phyloP scores from a whole-genome alignment of 306 rosid genomes.

The Sechiopsis laciniata region DNA sequence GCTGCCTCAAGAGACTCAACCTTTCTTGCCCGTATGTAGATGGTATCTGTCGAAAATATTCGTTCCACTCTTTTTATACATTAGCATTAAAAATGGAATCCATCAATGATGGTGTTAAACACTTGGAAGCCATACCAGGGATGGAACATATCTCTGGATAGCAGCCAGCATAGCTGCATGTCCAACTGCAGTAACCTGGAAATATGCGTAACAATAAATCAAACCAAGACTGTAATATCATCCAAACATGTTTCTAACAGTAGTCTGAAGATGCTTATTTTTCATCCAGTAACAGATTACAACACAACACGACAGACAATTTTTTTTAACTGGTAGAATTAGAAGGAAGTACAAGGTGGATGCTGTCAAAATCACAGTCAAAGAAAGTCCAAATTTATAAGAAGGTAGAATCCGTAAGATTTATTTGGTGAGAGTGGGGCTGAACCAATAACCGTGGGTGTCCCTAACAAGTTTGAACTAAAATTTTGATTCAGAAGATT shows the following conservation, averaged over 20 bases:
- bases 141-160: slow-evolving; percentile 92
- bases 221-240: slow-evolving; percentile 14
- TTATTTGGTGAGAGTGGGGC: neutral
- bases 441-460: neutral
- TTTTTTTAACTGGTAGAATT: neutral
- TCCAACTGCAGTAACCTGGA: slow-evolving; percentile 94
- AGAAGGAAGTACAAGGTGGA: neutral
- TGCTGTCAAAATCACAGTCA: neutral
- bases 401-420: neutral
- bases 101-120: neutral
- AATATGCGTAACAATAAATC: slow-evolving; percentile 22
- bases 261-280: too few relatives aligned
- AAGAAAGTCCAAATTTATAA: neutral
- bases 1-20: slow-evolving; percentile 88
- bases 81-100: slow-evolving; percentile 16
- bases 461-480: neutral
- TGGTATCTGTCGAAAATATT: slow-evolving; percentile 63
- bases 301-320: neutral
- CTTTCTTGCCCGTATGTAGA: slow-evolving; percentile 87
- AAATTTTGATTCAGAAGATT: neutral
- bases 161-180: slow-evolving; percentile 99
- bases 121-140: slow-evolving; percentile 53
- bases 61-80: slow-evolving; percentile 5
- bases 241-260: slow-evolving; percentile 1
- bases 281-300: neutral